Conservation (phyloP, 495 filamentous ascomycete species). For the Achaetomiella virescens region DNA sequence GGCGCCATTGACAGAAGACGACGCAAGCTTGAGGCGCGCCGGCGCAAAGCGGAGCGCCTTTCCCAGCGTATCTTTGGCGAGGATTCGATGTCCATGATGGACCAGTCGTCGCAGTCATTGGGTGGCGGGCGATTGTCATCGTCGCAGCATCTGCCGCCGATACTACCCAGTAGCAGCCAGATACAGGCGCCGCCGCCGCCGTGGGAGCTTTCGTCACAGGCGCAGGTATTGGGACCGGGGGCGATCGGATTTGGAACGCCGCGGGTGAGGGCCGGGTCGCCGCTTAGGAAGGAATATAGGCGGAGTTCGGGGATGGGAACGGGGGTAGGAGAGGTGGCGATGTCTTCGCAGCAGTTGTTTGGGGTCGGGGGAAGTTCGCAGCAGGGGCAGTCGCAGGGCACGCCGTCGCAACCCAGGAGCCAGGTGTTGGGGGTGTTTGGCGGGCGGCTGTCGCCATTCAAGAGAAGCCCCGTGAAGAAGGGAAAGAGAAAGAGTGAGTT, state of each 20-base stretch:
- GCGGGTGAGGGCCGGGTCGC: slow-evolving; percentile 5
- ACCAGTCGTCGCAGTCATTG: not conserved
- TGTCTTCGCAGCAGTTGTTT: not conserved
- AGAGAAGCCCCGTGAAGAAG: slow-evolving; percentile 13
- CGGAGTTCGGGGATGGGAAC: slow-evolving; percentile 1
- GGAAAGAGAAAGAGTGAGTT: slow-evolving; percentile 19
- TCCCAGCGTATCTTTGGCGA: slow-evolving; percentile 18
- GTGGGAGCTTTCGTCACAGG: slow-evolving; percentile 5
- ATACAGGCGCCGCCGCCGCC: not conserved
- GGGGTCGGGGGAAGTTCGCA: not conserved
- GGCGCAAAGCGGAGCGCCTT: slow-evolving; percentile 13
- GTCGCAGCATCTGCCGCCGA: not conserved
- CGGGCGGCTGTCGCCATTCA: slow-evolving; percentile 9
- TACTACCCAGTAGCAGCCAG: slow-evolving; percentile 6
- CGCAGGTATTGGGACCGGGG: not conserved
- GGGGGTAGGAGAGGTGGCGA: not conserved
- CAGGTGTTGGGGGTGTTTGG: slow-evolving; percentile 18
- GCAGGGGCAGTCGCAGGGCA: slow-evolving; percentile 2
- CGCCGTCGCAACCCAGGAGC: slow-evolving; percentile 11
- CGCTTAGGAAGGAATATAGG: slow-evolving; percentile 8
- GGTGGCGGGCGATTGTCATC: not conserved
- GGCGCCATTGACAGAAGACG: slow-evolving; percentile 11
- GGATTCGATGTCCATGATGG: not conserved
- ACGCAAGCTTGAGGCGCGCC: slow-evolving; percentile 12
- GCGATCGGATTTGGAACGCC: slow-evolving; percentile 1